These are phyloP conservation scores for Colletotrichum gloeosporioides DNA, from an alignment of 2,329 filamentous ascomycete genomes.

Conservation along the genomic window DNA sequence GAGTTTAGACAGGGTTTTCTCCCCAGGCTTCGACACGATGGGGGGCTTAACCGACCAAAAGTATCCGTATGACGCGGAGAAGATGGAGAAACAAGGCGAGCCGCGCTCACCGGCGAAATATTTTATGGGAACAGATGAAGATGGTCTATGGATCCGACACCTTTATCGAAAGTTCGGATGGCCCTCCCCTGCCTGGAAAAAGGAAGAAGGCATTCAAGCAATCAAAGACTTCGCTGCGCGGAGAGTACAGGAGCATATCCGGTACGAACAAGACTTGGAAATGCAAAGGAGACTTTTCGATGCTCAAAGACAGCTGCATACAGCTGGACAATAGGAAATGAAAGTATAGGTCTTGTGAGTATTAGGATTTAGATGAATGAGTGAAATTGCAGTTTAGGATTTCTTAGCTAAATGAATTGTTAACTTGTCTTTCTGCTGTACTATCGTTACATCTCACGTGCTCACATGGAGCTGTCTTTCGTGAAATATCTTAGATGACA, in stretches of 20 bases:
- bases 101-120: not conserved
- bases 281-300: not conserved
- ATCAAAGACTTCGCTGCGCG: not conserved
- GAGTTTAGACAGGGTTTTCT: not conserved
- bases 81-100: not conserved
- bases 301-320: not conserved
- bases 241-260: not conserved
- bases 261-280: not conserved
- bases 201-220: not conserved
- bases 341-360: not conserved
- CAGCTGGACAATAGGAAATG: not conserved
- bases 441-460: not conserved
- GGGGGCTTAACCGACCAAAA: not conserved
- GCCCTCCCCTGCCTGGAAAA: not conserved
- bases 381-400: fast-evolving
- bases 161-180: not conserved
- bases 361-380: not conserved
- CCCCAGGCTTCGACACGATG: not conserved
- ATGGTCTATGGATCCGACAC: not conserved
- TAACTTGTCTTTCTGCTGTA: not conserved
- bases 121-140: not conserved
- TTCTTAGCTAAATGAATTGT: not conserved
- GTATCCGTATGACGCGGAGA: not conserved
- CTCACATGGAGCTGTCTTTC: not conserved
- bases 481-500: not conserved